Base-by-base conservation (phyloP, 164 flowering plant species). In the Macadamia integrifolia region DNA sequence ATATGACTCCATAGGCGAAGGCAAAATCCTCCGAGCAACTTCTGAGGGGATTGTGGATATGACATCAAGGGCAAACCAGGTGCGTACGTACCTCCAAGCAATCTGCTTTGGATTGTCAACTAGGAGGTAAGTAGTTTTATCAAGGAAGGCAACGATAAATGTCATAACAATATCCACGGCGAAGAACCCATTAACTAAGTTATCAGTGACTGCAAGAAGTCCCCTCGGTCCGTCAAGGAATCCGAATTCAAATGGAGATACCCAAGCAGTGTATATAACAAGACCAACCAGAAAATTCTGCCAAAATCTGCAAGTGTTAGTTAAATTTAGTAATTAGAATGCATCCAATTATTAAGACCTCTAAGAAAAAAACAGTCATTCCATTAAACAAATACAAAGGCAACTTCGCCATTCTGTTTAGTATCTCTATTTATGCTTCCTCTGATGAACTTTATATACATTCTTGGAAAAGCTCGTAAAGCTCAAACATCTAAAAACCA, bases 261-360 rank as follows among this genome's bases (percentile, higher is more conserved):
- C 98, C 99, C 99, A 95, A 56, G 98, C 97, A 8, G 91, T 85
- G 71, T 88, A 92, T 48, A 89, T 18, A 13, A 92, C 98, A 56
- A 91, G 80, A 70, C 86, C 48, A 31, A 89, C 82, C 66, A 95
- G 84, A 77, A 77, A 89, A 2, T 85, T 80, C 75, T 88, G 85
- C 99, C 99, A 95, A 2, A 14, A 60, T 55, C 80, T 89, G 85
- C 80, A 84, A 71, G 28, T 69, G 32, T 23, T 61, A 72, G 29
- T 6, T 40, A 56, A 56, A 35, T 40, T 66, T n/a, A n/a, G 43
- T 31, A 30, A 29, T 49, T 2, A 49, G n/a, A 28, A 31, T 44
- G 48, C 9, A 5, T 43, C 48, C 8, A 23, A 56, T 18, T 56
- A 59, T 58, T 28, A 30, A 13, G 12, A 60, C n/a, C 43, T 31